Evolutionary conservation across 768 basidiomycete species (phyloP), one percentile per base, ranked within the genome.

Genomic region (Nidularia pulvinata): DNA sequence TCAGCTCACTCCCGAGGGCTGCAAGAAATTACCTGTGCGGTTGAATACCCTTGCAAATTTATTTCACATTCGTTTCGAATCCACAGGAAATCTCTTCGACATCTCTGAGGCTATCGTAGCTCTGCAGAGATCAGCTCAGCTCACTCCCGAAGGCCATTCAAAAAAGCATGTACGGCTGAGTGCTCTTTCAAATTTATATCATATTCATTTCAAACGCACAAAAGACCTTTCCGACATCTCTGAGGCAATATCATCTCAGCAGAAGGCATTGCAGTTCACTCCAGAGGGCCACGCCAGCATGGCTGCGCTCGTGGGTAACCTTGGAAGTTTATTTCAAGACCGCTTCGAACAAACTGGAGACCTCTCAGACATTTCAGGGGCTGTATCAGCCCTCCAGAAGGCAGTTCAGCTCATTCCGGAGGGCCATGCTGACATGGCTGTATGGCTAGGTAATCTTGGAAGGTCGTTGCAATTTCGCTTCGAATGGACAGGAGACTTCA

Each of bases 151-250:
- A 30, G 4, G 25, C 25, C 25, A 30, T 30, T 10, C 50, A 22
- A 44, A 51, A 51, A 46, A 33, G 13, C 50, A 39, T 22, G 36
- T 36, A 32, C 39, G 32, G 35, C 30, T 55, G 9, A 37, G 34
- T 32, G 48, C 47, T 30, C 52, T 59, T 14, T 52, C 50, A 13
- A 42, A 14, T 5, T 34, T 49, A 35, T 47, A 43, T 14, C 5
- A 36, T 34, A 14, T 34, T 48, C 52, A 51, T 16, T 59, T 53
- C 42, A 43, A 50, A 3, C 55, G 33, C 19, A 37, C 45, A 4
- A 43, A 55, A 4, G 49, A 53, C 25, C n/a, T 50, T 33, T n/a
- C 36, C 6, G 52, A 59, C 34, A 36, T 59, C 6, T 22, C 47
- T 5, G 46, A 32, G 34, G 46, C 58, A 11, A 56, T 59, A 10